phyloP scores from a whole-genome alignment of 2,329 filamentous ascomycete genomes.

The Colletotrichum sp. region DNA sequence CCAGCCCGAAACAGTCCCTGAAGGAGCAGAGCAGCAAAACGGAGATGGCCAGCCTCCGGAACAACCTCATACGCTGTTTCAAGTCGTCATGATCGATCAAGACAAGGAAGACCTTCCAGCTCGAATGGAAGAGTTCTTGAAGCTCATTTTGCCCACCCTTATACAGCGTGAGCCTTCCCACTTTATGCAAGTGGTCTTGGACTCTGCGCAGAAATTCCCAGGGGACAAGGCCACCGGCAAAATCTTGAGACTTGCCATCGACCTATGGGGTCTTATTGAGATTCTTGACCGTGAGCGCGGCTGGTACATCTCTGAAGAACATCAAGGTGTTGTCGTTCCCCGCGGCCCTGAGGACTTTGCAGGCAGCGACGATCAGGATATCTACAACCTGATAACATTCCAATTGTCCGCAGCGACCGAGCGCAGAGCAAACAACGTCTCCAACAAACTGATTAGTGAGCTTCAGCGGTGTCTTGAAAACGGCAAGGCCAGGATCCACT shows the following conservation, averaged over 20 bases:
- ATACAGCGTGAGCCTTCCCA: slow-evolving; percentile 64
- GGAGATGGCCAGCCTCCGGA: slow-evolving; percentile 10
- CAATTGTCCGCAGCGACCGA: slow-evolving; percentile 70
- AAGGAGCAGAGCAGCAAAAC: slow-evolving; percentile 1
- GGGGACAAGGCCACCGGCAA: slow-evolving; percentile 55
- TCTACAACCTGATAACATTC: slow-evolving; percentile 66
- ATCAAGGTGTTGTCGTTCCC: slow-evolving; percentile 43
- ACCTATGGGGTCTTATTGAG: slow-evolving; percentile 70
- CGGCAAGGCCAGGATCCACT: slow-evolving; percentile 63
- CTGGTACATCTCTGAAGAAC: slow-evolving; percentile 61
- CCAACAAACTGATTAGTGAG: slow-evolving; percentile 61
- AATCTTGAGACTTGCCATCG: slow-evolving; percentile 61
- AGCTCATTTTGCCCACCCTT: slow-evolving; percentile 60
- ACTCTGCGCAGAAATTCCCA: slow-evolving; percentile 54
- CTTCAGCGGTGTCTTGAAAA: slow-evolving; percentile 68
- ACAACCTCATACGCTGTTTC: slow-evolving; percentile 22
- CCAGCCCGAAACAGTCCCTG: not conserved
- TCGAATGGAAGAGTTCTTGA: slow-evolving; percentile 66
- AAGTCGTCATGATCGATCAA: slow-evolving; percentile 63
- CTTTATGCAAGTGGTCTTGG: slow-evolving; percentile 64
- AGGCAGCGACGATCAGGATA: slow-evolving; percentile 55
- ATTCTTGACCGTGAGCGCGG: slow-evolving; percentile 68
- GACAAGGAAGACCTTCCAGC: slow-evolving; percentile 64
- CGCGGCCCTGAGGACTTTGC: slow-evolving; percentile 55
- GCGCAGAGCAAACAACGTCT: slow-evolving; percentile 65